Evolutionary conservation across 306 rosid genomes (phyloP).

Genomic region (Gastrolobium bilobum): DNA sequence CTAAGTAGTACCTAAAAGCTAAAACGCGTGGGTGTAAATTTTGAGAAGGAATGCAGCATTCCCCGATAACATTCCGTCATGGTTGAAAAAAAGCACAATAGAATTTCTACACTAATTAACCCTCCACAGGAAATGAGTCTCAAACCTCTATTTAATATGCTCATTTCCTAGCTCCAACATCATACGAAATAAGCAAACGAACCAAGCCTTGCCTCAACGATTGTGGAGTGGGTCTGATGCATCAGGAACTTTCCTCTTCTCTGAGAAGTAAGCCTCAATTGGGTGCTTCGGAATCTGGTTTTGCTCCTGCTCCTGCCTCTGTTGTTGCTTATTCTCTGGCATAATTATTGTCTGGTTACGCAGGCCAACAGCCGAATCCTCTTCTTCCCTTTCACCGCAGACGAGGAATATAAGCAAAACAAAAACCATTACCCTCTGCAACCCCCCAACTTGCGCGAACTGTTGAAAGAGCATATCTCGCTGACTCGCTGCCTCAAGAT

Average conservation of each 20-base stretch:
- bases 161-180: slow-evolving; percentile 32
- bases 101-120: not conserved
- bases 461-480: slow-evolving; percentile 58
- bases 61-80: too few species aligned
- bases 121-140: slow-evolving; percentile 23
- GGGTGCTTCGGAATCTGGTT: slow-evolving; percentile 43
- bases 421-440: slow-evolving; percentile 56
- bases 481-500: not conserved
- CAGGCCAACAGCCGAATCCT: slow-evolving; percentile 29
- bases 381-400: slow-evolving; percentile 53
- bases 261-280: slow-evolving; percentile 59
- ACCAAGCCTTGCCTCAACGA: slow-evolving; percentile 59
- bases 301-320: slow-evolving; percentile 25
- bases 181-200: slow-evolving; percentile 10
- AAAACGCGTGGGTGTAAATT: too few species aligned
- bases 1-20: too few species aligned
- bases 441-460: slow-evolving; percentile 42
- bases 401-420: slow-evolving; percentile 54
- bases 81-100: too few species aligned
- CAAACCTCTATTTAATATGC: slow-evolving; percentile 12
- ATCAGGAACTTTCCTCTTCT: slow-evolving; percentile 87
- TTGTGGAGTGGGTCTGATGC: slow-evolving; percentile 97
- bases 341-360: not conserved
- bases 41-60: too few species aligned
- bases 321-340: slow-evolving; percentile 51